Base-by-base conservation (phyloP, 768 basidiomycete genomes). In the Mrakia blollopis region DNA sequence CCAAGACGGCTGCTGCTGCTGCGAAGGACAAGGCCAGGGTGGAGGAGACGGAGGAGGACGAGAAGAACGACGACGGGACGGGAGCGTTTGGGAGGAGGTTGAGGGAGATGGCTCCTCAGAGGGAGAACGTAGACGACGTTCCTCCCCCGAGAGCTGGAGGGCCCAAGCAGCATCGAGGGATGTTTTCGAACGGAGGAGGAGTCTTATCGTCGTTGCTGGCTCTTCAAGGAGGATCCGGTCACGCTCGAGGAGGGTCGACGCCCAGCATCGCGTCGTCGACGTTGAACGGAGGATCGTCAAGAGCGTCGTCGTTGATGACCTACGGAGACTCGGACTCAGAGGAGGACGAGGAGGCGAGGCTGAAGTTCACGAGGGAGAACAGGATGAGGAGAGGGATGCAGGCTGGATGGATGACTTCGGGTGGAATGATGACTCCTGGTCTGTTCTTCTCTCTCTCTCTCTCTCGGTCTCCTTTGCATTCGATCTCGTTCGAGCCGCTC, bases 191-290 rank as follows among this genome's bases (percentile, higher is more conserved):
- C 78, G 6, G 86, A 0, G 86, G 85, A 16, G 89, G 91, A 23
- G 87, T 92, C 9, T 85, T 92, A 7, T 89, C 90, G 3, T 86
- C 90, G 0, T 82, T 92, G 57, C 84, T 92, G 16, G 77, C 77
- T 3, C 73, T 78, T 18, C 77, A 78, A 37, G 63, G 86, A 89
- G 28, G 85, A 37, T 25, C 35, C n/a, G n/a, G n/a, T 37, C 39
- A 44, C 39, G 18, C 14, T 35, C 35, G 35, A 39, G 32, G 37
- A 21, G 32, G 37, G 18, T 74, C 77, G 23, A 69, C 73, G 57
- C 37, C 39, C 16, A 37, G 39, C 50, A 65, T 61, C 69, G 32
- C 44, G 54, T 60, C 61, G 35, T 39, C 65, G 65, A 68, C 65
- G 37, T 47, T 71, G 47, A 25, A 70, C 69, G n/a, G 73, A 57